Conservation (phyloP, 257 asterid genomes). For the Nicotiana tabacum region DNA sequence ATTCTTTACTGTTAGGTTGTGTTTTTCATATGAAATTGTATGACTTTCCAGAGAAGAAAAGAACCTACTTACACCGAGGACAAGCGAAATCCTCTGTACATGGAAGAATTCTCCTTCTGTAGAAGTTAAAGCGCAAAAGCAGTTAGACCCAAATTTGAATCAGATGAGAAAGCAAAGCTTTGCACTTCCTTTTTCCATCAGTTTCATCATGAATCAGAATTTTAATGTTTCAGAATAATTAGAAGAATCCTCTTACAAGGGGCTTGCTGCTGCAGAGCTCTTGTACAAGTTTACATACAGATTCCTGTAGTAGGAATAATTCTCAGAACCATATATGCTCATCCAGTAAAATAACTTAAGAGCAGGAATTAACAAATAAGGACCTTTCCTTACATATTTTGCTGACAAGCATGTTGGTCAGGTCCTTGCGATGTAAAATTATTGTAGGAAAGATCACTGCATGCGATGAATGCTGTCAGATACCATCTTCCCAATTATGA, state of each 20-base stretch:
- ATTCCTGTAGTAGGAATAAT: constrained; percentile 38
- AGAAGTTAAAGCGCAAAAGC: constrained; percentile 9
- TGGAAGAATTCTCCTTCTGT: constrained; percentile 38
- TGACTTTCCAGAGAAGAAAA: neutral
- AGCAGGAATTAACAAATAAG: constrained; percentile 4
- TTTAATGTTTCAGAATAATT: constrained; percentile 3
- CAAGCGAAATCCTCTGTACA: constrained; percentile 29
- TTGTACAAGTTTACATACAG: constrained; percentile 60
- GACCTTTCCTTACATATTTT: constrained; percentile 39
- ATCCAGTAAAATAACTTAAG: neutral
- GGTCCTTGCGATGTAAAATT: constrained; percentile 76
- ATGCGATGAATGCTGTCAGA: neutral
- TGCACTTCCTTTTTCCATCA: neutral
- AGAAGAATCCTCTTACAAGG: constrained; percentile 44
- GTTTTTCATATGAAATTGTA: neutral
- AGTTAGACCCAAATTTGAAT: constrained; percentile 20
- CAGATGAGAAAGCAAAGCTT: neutral
- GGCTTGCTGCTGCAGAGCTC: constrained; percentile 48
- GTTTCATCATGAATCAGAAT: constrained; percentile 6
- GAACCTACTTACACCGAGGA: constrained; percentile 30
- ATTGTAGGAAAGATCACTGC: constrained; percentile 89
- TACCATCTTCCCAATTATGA: neutral
- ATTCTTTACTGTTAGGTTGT: neutral
- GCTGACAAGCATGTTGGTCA: constrained; percentile 59
- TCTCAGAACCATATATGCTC: neutral